Conservation (phyloP, 139 green algal species). For the Trebouxia sp. region DNA sequence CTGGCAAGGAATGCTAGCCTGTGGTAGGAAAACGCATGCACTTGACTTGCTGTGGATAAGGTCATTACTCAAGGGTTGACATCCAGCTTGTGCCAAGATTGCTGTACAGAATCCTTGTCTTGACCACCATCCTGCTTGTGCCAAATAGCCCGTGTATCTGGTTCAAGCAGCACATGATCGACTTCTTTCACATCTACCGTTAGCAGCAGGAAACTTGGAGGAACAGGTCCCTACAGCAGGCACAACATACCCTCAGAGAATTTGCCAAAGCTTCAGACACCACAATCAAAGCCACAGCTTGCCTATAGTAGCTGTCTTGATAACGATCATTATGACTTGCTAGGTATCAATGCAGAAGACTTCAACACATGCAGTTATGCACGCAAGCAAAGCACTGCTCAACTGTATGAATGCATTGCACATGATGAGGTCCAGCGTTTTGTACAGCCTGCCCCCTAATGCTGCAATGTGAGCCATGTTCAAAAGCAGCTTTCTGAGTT, state of each 20-base stretch:
- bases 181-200: neutral
- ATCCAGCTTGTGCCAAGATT: neutral
- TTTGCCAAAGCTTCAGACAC: neutral
- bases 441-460: too few relatives aligned
- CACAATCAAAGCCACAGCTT: too few relatives aligned
- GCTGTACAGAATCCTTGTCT: neutral
- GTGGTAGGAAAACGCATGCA: neutral
- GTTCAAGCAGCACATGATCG: conserved; percentile 12
- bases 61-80: neutral
- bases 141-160: conserved; percentile 2
- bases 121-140: neutral
- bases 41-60: neutral
- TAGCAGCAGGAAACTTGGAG: conserved; percentile 16
- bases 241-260: neutral
- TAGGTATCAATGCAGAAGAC: too few relatives aligned
- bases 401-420: too few relatives aligned
- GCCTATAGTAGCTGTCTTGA: too few relatives aligned
- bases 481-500: neutral
- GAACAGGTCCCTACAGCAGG: neutral
- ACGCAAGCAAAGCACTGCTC: too few relatives aligned
- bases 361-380: too few relatives aligned
- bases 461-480: neutral
- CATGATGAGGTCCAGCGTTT: too few relatives aligned
- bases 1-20: neutral
- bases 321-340: too few relatives aligned